Evolutionary conservation across 2,329 filamentous ascomycete species (phyloP).

Genomic region (Monosporascus sp.): DNA sequence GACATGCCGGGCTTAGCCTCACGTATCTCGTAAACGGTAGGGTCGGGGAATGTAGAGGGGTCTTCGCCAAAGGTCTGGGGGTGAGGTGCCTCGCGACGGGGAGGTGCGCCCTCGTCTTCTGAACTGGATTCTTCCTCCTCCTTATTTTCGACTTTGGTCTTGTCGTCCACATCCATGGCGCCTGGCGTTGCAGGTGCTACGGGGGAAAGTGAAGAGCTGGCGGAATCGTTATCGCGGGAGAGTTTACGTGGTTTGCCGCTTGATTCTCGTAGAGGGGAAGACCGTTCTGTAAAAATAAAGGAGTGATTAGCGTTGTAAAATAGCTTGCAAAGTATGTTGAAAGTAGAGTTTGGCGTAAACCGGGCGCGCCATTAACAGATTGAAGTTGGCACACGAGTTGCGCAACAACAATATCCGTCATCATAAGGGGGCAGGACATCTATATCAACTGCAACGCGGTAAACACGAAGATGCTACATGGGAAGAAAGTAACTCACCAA

Average conservation of each 20-base stretch:
- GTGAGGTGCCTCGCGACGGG: slow-evolving; percentile 63
- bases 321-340: neutral
- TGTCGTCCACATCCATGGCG: slow-evolving; percentile 56
- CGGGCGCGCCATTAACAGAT: too few species aligned
- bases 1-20: slow-evolving; percentile 69
- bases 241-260: slow-evolving; percentile 43
- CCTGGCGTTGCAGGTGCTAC: slow-evolving; percentile 45
- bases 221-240: slow-evolving; percentile 48
- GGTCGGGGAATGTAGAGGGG: slow-evolving; percentile 84
- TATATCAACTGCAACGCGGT: too few species aligned
- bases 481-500: slow-evolving; percentile 17
- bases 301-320: slow-evolving; percentile 11
- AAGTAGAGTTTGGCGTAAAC: neutral
- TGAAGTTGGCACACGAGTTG: too few species aligned
- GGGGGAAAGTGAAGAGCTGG: slow-evolving; percentile 56
- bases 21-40: slow-evolving; percentile 90
- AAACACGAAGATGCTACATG: neutral
- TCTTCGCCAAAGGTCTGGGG: slow-evolving; percentile 89
- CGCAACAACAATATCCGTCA: too few species aligned
- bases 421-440: too few species aligned
- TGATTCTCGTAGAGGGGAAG: slow-evolving; percentile 47
- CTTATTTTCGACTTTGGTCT: slow-evolving; percentile 36
- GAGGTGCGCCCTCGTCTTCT: slow-evolving; percentile 55
- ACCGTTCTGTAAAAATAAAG: slow-evolving; percentile 36
- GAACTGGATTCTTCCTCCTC: slow-evolving; percentile 47